phyloP scores from a whole-genome alignment of 306 rosid genomes.

The Pyrus betulifolia region DNA sequence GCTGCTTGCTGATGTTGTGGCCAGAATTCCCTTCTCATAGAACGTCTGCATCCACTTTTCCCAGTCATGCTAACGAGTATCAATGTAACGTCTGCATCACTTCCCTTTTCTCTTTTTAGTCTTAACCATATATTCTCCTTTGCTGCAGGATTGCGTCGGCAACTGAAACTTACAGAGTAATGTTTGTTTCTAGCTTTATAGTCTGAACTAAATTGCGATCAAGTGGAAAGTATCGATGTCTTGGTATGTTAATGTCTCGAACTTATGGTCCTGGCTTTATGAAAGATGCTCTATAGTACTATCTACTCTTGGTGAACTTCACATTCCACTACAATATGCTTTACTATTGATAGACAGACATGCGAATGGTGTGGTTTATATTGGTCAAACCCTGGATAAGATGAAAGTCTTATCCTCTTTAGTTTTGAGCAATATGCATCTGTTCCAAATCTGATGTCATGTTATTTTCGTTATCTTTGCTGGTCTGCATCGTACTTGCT shows the following conservation, averaged over 20 bases:
- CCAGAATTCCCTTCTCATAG: not conserved
- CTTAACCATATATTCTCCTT: not conserved
- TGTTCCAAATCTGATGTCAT: constrained; percentile 13
- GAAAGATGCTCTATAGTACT: not conserved
- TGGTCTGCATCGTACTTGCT: constrained; percentile 11
- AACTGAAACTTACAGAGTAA: not conserved
- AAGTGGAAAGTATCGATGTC: not conserved
- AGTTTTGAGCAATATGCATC: constrained; percentile 1
- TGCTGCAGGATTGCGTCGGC: not conserved
- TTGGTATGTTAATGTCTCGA: not conserved
- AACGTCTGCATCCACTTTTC: constrained; percentile 1
- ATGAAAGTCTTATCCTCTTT: not conserved
- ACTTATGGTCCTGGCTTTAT: constrained; percentile 6
- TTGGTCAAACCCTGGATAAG: constrained; percentile 18
- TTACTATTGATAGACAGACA: not conserved
- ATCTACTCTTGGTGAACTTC: not conserved
- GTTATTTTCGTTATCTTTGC: constrained; percentile 7
- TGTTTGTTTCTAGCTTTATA: not conserved
- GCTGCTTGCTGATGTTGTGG: constrained; percentile 3
- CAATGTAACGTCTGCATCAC: not conserved
- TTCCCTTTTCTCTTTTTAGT: not conserved
- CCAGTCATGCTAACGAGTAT: not conserved
- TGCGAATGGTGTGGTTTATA: not conserved
- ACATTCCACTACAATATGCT: constrained; percentile 7
- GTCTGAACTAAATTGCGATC: not conserved